Conservation (phyloP, 345 rosid species). For the Hibiscus trionum region DNA sequence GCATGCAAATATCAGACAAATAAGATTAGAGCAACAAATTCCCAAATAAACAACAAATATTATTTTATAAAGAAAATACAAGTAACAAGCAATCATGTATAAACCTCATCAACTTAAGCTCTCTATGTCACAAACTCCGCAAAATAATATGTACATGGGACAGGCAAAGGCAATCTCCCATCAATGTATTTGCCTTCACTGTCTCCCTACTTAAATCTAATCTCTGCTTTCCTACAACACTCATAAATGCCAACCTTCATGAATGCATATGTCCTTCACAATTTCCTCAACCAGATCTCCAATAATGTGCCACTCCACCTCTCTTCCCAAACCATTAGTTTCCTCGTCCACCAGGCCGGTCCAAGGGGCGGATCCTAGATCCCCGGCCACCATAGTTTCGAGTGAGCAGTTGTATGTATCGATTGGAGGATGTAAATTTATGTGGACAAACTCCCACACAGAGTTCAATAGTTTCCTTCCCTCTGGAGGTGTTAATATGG, state of each 20-base stretch:
- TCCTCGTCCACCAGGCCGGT: slow-evolving; percentile 45
- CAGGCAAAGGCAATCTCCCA: not conserved
- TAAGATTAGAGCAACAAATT: not conserved
- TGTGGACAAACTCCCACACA: slow-evolving; percentile 50
- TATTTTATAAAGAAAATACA: not conserved
- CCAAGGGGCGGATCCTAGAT: slow-evolving; percentile 54
- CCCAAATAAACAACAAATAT: not conserved
- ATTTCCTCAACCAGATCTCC: slow-evolving; percentile 51
- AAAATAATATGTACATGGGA: not conserved
- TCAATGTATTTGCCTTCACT: not conserved
- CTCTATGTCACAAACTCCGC: not conserved
- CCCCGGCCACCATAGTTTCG: slow-evolving; percentile 42
- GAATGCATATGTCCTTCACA: slow-evolving; percentile 29
- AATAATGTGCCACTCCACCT: slow-evolving; percentile 52
- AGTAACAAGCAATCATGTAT: not conserved
- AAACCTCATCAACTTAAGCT: slow-evolving; percentile 2
- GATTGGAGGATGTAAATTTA: slow-evolving; percentile 37
- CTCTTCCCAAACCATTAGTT: slow-evolving; percentile 39
- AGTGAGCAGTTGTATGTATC: slow-evolving; percentile 34
- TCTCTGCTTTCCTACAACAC: not conserved
- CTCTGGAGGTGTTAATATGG: slow-evolving; percentile 16
- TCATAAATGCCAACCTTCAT: not conserved
- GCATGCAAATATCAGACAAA: not conserved
- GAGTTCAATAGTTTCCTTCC: slow-evolving; percentile 51
- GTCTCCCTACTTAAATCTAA: slow-evolving; percentile 9